phyloP scores from a whole-genome alignment of 2,329 filamentous ascomycete species.

The Diaporthe humulicola region DNA sequence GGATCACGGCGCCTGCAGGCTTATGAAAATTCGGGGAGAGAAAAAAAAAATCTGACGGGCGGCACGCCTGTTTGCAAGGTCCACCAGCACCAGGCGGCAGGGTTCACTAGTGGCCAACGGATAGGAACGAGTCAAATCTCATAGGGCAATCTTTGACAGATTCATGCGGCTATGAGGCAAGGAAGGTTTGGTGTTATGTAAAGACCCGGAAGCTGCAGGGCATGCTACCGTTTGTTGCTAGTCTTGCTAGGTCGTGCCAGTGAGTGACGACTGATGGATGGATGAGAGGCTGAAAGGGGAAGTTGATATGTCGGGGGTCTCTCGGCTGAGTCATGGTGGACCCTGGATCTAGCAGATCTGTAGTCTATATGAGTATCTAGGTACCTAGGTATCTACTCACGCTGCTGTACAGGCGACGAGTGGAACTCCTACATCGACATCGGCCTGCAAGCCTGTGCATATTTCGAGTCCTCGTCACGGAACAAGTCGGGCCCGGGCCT shows the following conservation, averaged over 20 bases:
- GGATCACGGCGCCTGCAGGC: constrained; percentile 21
- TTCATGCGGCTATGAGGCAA: constrained; percentile 20
- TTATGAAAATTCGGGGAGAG: constrained; percentile 18
- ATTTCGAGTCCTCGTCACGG: too few species aligned
- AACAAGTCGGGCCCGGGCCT: too few species aligned
- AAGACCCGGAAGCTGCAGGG: constrained; percentile 11
- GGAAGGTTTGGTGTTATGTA: constrained; percentile 13
- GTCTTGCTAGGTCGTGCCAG: too few species aligned
- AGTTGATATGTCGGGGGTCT: constrained; percentile 32
- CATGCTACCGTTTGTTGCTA: neutral
- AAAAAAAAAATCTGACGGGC: constrained; percentile 36
- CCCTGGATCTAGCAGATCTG: neutral
- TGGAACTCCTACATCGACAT: neutral
- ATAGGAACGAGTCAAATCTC: constrained; percentile 31
- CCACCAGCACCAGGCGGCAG: constrained; percentile 27
- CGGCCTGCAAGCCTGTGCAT: too few species aligned
- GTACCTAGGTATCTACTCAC: too few species aligned
- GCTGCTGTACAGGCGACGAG: too few species aligned
- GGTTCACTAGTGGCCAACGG: constrained; percentile 23
- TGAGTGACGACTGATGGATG: neutral
- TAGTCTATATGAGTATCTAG: too few species aligned
- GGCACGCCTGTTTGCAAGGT: constrained; percentile 17
- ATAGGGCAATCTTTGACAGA: constrained; percentile 8
- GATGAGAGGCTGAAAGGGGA: constrained; percentile 11
- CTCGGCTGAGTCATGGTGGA: constrained; percentile 33